A percentile compares a stretch with the other conserved stretches of the same genome.
Evolutionary conservation across 257 asterid genomes (phyloP).

Genomic region (Solanum acaule): DNA sequence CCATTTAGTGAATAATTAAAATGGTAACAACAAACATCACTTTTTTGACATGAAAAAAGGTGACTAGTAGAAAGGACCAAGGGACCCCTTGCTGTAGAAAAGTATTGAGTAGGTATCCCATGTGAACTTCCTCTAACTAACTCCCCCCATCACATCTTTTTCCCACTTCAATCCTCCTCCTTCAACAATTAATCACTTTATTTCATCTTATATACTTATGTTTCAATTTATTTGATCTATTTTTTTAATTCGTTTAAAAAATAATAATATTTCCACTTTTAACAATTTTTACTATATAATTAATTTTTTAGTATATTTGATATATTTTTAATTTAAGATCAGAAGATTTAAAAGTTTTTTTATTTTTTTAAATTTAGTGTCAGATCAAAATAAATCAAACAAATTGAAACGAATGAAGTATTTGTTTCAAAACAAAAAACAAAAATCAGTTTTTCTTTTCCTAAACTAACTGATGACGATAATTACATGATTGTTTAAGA

Average conservation of each 20-base stretch:
- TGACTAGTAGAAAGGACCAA: neutral
- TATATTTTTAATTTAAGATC: no score
- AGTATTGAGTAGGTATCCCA: slow-evolving; percentile 52
- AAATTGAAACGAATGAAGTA: neutral
- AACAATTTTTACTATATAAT: no score
- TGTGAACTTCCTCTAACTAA: slow-evolving; percentile 27
- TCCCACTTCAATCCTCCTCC: neutral
- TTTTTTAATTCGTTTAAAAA: no score
- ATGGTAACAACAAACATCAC: slow-evolving; percentile 20
- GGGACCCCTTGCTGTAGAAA: slow-evolving; percentile 2
- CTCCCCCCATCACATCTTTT: neutral
- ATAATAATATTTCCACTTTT: no score
- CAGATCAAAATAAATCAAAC: no score
- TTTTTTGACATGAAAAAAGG: neutral
- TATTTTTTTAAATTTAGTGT: no score
- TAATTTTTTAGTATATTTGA: no score
- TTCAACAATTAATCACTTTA: neutral
- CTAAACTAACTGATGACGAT: neutral
- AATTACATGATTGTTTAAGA: neutral
- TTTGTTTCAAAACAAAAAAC: neutral
- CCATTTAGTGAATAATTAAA: neutral
- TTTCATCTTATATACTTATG: neutral
- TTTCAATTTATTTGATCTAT: neutral
- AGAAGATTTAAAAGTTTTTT: no score
- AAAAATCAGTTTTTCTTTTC: neutral